Evolutionary conservation across 192 early-diverging fungal genomes (phyloP).

Genomic region (Chytriomyces confervae): DNA sequence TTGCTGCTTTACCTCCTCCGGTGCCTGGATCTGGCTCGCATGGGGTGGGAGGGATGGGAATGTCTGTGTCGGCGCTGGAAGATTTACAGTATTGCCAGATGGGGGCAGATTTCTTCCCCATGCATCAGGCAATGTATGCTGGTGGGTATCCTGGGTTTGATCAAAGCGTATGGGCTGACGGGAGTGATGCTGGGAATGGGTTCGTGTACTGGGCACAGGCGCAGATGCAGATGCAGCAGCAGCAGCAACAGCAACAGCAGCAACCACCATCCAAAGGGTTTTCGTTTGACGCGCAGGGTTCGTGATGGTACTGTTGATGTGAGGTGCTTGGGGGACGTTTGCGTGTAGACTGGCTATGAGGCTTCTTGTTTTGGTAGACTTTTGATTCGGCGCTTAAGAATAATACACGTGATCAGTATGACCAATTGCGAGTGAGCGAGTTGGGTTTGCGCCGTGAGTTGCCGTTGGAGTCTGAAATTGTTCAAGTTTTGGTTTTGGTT

Average conservation of each 20-base stretch:
- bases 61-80: conserved; percentile 20
- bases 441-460: no score
- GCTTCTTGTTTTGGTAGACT: no score
- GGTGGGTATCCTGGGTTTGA: not conserved
- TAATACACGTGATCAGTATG: no score
- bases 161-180: not conserved
- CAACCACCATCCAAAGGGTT: not conserved
- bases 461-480: no score
- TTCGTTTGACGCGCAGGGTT: no score
- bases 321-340: no score
- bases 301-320: no score
- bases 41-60: conserved; percentile 23
- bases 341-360: no score
- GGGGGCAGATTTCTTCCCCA: not conserved
- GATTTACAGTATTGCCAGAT: conserved; percentile 19
- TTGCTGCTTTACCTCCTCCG: not conserved
- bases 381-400: no score
- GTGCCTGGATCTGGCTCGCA: not conserved
- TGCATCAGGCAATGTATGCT: conserved; percentile 22
- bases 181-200: no score
- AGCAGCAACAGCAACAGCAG: not conserved
- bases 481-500: no score
- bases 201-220: not conserved
- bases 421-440: no score
- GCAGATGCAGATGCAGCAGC: not conserved